Percentiles rank a stretch among this genome's conserved stretches.
Evolutionary conservation across 1,284 basidiomycete genomes (phyloP).

Genomic region (Malassezia globosa): DNA sequence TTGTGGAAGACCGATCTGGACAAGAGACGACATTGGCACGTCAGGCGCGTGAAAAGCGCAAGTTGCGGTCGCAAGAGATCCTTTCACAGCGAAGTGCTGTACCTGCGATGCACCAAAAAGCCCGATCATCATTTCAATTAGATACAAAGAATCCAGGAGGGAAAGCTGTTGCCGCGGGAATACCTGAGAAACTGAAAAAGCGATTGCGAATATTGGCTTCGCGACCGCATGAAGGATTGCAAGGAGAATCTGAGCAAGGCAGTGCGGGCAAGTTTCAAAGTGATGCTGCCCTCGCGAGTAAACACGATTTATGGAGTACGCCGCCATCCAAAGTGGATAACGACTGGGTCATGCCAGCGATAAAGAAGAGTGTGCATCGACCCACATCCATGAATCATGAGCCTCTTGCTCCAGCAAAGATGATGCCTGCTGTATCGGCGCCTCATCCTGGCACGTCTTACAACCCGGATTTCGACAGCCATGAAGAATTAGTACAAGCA

Average conservation of each 20-base stretch:
- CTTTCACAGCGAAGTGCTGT: slow-evolving; percentile 71
- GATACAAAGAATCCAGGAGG: slow-evolving; percentile 12
- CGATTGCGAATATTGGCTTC: slow-evolving; percentile 18
- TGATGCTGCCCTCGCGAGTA: slow-evolving; percentile 9
- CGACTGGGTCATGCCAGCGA: slow-evolving; percentile 8
- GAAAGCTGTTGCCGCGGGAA: slow-evolving; percentile 18
- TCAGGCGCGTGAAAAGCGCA: slow-evolving; percentile 48
- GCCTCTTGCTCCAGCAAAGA: neutral
- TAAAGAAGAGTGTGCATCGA: neutral
- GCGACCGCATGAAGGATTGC: slow-evolving; percentile 13
- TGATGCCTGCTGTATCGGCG: slow-evolving; percentile 56
- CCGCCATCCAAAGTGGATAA: neutral
- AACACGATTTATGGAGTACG: slow-evolving; percentile 13
- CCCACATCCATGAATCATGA: slow-evolving; percentile 6
- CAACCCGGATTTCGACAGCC: slow-evolving; percentile 69
- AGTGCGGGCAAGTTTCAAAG: slow-evolving; percentile 16
- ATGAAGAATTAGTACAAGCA: slow-evolving; percentile 61
- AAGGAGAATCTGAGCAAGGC: slow-evolving; percentile 5
- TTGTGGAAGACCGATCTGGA: slow-evolving; percentile 49
- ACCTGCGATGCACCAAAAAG: slow-evolving; percentile 52
- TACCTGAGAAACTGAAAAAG: slow-evolving; percentile 26
- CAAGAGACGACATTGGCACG: slow-evolving; percentile 25
- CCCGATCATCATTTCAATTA: slow-evolving; percentile 47
- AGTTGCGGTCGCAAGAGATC: slow-evolving; percentile 67
- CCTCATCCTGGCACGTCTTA: slow-evolving; percentile 87